Evolutionary conservation across 345 rosid genomes (phyloP).

Genomic region (Gossypium ekmanianum): DNA sequence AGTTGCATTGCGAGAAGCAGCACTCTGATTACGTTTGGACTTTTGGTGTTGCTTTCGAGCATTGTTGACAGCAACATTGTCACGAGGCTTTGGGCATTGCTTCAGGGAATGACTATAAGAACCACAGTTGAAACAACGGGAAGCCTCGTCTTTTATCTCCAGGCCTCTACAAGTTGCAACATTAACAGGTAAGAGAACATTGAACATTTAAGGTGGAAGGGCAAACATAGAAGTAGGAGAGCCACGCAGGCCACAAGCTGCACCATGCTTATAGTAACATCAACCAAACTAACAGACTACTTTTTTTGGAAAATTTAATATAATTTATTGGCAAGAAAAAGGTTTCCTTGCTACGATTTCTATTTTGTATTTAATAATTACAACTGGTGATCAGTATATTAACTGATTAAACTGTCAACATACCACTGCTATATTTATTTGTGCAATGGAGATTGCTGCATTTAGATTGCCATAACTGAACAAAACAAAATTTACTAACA

Average conservation of each 20-base stretch:
- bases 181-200: constrained; percentile 12
- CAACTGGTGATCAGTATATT: background rate
- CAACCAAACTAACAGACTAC: background rate
- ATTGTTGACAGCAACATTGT: constrained; percentile 66
- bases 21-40: constrained; percentile 57
- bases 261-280: background rate
- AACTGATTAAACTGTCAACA: background rate
- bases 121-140: constrained; percentile 94
- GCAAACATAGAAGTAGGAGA: background rate
- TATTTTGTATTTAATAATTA: background rate
- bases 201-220: background rate
- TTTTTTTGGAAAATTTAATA: background rate
- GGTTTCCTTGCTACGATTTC: background rate
- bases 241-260: background rate
- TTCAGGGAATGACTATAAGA: constrained; percentile 80
- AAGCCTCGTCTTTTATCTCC: constrained; percentile 67
- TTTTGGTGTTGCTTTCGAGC: constrained; percentile 72
- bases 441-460: background rate
- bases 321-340: background rate
- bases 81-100: constrained; percentile 87
- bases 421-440: background rate
- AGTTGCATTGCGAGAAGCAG: constrained; percentile 46
- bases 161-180: constrained; percentile 51
- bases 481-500: background rate
- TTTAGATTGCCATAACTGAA: background rate